A percentile compares a stretch with the other conserved stretches of the same genome.
Evolutionary conservation across 805 yeast species (phyloP).

Genomic region (Candida ortonii): DNA sequence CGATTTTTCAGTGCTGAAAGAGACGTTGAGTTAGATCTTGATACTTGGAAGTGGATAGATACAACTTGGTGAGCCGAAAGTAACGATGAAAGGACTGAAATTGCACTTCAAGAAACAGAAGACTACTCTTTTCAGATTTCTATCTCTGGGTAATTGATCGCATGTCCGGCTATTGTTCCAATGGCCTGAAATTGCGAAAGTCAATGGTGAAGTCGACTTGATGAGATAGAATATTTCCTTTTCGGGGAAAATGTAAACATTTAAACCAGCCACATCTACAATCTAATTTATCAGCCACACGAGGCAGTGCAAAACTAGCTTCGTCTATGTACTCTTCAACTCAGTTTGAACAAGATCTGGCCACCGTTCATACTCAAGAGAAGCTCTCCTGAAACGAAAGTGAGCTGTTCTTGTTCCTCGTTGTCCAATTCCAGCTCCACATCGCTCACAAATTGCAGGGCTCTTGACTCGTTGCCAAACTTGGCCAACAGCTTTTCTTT

Average conservation of each 20-base stretch:
- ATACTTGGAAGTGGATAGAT: too few species aligned
- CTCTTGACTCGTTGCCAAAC: conserved; percentile 16
- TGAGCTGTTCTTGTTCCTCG: conserved; percentile 14
- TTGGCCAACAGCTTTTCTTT: conserved; percentile 18
- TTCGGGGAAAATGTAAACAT: conserved; percentile 23
- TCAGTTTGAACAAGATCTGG: conserved; percentile 14
- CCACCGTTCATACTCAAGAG: conserved; percentile 16
- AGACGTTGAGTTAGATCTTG: too few species aligned
- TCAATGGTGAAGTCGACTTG: not conserved
- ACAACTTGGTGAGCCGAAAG: too few species aligned
- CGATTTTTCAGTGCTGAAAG: not conserved
- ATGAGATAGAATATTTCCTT: conserved; percentile 14
- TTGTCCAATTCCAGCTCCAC: conserved; percentile 7
- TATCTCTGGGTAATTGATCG: conserved; percentile 4
- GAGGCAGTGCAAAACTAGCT: not conserved
- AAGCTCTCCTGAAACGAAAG: conserved; percentile 13
- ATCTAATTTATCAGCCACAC: too few species aligned
- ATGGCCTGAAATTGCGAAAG: conserved; percentile 3
- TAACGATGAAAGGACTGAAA: too few species aligned
- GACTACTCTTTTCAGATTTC: too few species aligned
- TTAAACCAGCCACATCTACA: not conserved
- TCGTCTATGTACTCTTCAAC: not conserved
- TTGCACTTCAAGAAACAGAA: too few species aligned
- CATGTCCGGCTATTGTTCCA: conserved; percentile 4
- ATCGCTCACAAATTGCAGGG: conserved; percentile 19